phyloP scores from a whole-genome alignment of 352 stramenopile species.

The Globisporangium uncinulatum region DNA sequence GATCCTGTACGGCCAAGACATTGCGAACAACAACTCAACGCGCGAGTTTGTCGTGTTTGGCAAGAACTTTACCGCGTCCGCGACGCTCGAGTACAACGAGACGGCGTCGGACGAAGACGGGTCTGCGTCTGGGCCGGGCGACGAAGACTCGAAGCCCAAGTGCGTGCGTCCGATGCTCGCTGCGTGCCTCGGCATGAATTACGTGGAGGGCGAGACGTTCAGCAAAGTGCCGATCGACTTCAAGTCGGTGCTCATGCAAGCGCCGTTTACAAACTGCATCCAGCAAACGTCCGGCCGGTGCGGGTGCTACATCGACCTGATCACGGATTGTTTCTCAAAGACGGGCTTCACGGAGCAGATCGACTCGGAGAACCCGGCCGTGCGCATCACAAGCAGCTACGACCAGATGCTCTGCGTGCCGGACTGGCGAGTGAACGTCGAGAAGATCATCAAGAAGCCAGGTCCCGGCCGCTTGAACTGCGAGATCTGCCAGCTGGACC shows the following conservation, averaged over 20 bases:
- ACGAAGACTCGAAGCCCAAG: constrained; percentile 8
- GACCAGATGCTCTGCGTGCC: constrained; percentile 64
- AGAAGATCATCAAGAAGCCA: constrained; percentile 46
- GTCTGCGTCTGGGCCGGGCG: constrained; percentile 19
- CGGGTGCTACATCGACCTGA: constrained; percentile 60
- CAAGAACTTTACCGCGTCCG: constrained; percentile 50
- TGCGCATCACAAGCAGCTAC: constrained; percentile 31
- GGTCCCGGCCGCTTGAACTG: constrained; percentile 67
- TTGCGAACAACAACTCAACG: constrained; percentile 29
- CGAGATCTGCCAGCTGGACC: constrained; percentile 60
- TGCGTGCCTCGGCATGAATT: constrained; percentile 58
- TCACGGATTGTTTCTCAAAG: constrained; percentile 61
- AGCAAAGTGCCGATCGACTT: constrained; percentile 57
- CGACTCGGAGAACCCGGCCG: constrained; percentile 24
- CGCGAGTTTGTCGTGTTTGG: constrained; percentile 56
- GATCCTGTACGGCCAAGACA: constrained; percentile 65
- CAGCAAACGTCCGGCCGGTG: constrained; percentile 54
- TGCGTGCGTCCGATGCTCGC: constrained; percentile 69
- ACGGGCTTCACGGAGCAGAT: constrained; percentile 33
- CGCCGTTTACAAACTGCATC: constrained; percentile 72
- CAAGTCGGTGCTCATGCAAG: constrained; percentile 48
- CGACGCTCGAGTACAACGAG: constrained; percentile 19
- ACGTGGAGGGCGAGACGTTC: constrained; percentile 38
- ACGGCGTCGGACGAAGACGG: constrained; percentile 18
- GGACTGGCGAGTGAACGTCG: constrained; percentile 36